Evolutionary conservation across 108 stramenopile genomes (phyloP).

Genomic region (Parmales sp.): DNA sequence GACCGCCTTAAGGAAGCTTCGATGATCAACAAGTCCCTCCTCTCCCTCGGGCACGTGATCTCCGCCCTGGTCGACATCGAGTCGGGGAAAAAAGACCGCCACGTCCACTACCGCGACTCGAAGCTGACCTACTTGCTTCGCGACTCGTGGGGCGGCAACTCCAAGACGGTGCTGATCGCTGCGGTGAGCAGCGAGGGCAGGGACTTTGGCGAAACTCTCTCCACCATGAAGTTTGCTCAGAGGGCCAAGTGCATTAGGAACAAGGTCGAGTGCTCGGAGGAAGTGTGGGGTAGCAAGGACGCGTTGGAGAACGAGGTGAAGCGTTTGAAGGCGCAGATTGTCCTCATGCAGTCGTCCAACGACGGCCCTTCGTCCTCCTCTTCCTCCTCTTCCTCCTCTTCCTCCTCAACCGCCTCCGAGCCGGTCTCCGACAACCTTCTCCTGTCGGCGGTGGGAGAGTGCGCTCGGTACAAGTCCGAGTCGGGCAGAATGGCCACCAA

Average conservation of each 20-base stretch:
- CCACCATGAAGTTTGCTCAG: constrained; percentile 42
- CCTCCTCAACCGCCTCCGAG: no score
- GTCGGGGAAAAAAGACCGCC: constrained; percentile 16
- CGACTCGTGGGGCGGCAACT: constrained; percentile 35
- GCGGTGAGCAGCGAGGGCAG: constrained; percentile 26
- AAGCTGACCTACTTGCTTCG: constrained; percentile 37
- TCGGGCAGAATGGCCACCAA: no score
- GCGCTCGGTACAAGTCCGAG: no score
- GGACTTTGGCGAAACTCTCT: constrained; percentile 28
- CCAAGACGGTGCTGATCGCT: constrained; percentile 42
- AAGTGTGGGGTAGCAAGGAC: constrained; percentile 23
- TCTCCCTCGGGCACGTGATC: constrained; percentile 60
- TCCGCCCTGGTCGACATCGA: constrained; percentile 49
- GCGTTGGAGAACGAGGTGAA: constrained; percentile 32
- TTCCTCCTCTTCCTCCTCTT: no score
- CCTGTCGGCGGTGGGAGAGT: no score
- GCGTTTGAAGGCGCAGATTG: no score
- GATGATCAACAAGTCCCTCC: constrained; percentile 56
- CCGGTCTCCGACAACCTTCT: no score
- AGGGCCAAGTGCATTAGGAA: constrained; percentile 38
- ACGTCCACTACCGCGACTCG: constrained; percentile 38
- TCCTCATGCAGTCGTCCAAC: no score
- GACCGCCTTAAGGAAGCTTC: constrained; percentile 54
- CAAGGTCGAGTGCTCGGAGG: constrained; percentile 31
- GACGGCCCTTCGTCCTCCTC: no score